Percentiles rank a stretch among this genome's conserved stretches.
These are phyloP conservation scores for Ogataea henricii DNA, from an alignment of 805 yeast species.

Conservation along the genomic window DNA sequence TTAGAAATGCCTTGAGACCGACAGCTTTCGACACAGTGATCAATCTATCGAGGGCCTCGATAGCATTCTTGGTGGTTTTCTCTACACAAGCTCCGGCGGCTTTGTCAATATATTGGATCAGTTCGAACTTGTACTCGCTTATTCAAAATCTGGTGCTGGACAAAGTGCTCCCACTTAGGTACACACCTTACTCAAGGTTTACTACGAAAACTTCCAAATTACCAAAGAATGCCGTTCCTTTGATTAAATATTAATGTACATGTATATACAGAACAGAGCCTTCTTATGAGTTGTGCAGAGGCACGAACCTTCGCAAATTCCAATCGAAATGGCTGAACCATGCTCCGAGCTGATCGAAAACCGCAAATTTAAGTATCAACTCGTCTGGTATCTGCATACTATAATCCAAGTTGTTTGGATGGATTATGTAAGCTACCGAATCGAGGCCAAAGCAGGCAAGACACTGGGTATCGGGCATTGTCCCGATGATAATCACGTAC, in stretches of 20 bases:
- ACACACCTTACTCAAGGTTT: slow-evolving; percentile 43
- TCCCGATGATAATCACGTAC: slow-evolving; percentile 2
- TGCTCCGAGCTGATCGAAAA: slow-evolving; percentile 19
- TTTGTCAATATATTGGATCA: slow-evolving; percentile 83
- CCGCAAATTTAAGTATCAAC: slow-evolving; percentile 11
- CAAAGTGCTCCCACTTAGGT: slow-evolving; percentile 57
- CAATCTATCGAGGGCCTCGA: slow-evolving; percentile 71
- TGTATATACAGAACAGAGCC: slow-evolving; percentile 3
- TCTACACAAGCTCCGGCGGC: slow-evolving; percentile 87
- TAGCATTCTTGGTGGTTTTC: slow-evolving; percentile 79
- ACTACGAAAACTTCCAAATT: slow-evolving; percentile 10
- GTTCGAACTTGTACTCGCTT: slow-evolving; percentile 77
- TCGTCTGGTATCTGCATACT: neutral
- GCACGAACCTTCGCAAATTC: slow-evolving; percentile 8
- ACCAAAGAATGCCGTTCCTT: slow-evolving; percentile 15
- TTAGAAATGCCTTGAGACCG: slow-evolving; percentile 48
- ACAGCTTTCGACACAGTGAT: slow-evolving; percentile 65
- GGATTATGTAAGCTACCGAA: neutral
- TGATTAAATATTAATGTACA: slow-evolving; percentile 17
- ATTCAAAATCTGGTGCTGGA: slow-evolving; percentile 76
- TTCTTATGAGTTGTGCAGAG: neutral
- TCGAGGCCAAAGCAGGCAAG: slow-evolving; percentile 7
- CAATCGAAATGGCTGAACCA: slow-evolving; percentile 16
- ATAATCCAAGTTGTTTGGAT: neutral
- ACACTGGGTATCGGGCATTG: neutral